Conservation (phyloP, 176 grass and related monocot species). For the Eragrostis nindensis region DNA sequence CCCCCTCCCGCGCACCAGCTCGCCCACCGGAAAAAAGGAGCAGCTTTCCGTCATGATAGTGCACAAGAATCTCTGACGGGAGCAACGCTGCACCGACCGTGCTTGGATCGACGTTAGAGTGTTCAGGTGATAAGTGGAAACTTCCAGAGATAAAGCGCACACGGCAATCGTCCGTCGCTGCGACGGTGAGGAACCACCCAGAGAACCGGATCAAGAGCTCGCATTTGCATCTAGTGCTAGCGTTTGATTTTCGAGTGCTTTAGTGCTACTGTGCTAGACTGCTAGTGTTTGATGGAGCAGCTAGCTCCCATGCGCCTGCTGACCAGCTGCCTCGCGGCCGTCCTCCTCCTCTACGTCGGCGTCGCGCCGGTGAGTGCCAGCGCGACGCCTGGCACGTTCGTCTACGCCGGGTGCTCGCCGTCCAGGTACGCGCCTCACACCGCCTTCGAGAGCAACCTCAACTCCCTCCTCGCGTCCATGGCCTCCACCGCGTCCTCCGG, state of each 20-base stretch:
- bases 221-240: background rate
- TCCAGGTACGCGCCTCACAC: constrained; percentile 69
- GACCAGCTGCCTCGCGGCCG: constrained; percentile 16
- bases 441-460: constrained; percentile 67
- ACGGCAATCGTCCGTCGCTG: background rate
- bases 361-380: background rate
- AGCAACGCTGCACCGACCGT: background rate
- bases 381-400: constrained; percentile 53
- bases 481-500: constrained; percentile 51
- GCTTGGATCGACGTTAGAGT: background rate
- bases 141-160: background rate
- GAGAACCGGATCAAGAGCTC: background rate
- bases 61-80: constrained; percentile 20
- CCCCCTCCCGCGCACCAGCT: too few species aligned
- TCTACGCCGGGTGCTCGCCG: constrained; percentile 75
- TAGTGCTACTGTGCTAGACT: too few species aligned
- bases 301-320: constrained; percentile 28
- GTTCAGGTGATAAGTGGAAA: background rate
- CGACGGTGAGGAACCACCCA: background rate
- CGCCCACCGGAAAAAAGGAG: background rate
- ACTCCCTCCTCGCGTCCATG: constrained; percentile 68
- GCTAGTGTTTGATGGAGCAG: background rate
- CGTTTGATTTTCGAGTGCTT: too few species aligned
- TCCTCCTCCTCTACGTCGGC: constrained; percentile 45
- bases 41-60: background rate